A percentile compares a stretch with the other conserved stretches of the same genome.
These are phyloP conservation scores for Nadsonia fulvescens DNA, from an alignment of 805 yeast genomes.

Conservation along the genomic window DNA sequence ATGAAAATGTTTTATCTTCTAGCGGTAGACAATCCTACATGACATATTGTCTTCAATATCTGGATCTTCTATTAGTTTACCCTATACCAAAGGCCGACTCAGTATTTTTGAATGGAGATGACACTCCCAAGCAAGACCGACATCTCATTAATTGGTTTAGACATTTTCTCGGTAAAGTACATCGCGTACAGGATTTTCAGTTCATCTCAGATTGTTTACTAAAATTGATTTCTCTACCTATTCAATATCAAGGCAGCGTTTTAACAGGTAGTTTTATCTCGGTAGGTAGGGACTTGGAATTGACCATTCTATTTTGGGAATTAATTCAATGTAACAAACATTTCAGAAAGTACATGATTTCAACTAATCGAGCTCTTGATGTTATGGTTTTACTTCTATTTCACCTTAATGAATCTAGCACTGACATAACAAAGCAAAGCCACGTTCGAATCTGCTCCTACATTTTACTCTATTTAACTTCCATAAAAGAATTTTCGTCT, in stretches of 20 bases:
- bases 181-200: slow-evolving; percentile 18
- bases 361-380: slow-evolving; percentile 32
- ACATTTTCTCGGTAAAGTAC: slow-evolving; percentile 18
- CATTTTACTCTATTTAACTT: slow-evolving; percentile 15
- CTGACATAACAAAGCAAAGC: slow-evolving; percentile 13
- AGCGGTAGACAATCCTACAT: slow-evolving; percentile 22
- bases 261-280: too few species aligned
- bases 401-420: slow-evolving; percentile 34
- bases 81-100: slow-evolving; percentile 31
- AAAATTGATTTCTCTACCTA: slow-evolving; percentile 21
- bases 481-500: slow-evolving; percentile 13
- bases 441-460: slow-evolving; percentile 18
- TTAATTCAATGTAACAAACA: slow-evolving; percentile 51
- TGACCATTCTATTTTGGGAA: slow-evolving; percentile 57
- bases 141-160: slow-evolving; percentile 21
- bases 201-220: slow-evolving; percentile 16
- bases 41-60: slow-evolving; percentile 40
- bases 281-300: slow-evolving; percentile 44
- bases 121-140: slow-evolving; percentile 1
- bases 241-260: too few species aligned
- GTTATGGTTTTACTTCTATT: slow-evolving; percentile 36
- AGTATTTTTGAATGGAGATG: slow-evolving; percentile 4
- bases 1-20: slow-evolving; percentile 14
- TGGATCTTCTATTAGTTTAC: slow-evolving; percentile 43
- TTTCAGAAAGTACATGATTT: slow-evolving; percentile 19